Conservation (phyloP, 768 basidiomycete species). For the Pisolithus marmoratus region DNA sequence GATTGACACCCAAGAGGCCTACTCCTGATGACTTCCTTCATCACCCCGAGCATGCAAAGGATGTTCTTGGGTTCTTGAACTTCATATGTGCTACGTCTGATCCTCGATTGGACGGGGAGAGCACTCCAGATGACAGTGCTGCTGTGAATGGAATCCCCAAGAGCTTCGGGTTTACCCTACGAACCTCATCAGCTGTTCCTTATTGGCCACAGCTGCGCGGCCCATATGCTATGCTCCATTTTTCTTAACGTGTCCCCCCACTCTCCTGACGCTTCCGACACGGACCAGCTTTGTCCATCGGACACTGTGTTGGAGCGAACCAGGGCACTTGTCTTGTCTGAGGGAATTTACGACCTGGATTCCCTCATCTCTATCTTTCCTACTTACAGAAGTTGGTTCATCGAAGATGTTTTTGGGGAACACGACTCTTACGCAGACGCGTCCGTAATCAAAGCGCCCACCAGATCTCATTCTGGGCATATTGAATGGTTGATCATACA, state of each 20-base stretch:
- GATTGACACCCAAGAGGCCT: slow-evolving; percentile 49
- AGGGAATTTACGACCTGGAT: slow-evolving; percentile 77
- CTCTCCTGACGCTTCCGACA: slow-evolving; percentile 7
- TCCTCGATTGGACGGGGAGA: not conserved
- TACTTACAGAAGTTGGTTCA: slow-evolving; percentile 63
- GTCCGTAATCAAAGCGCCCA: slow-evolving; percentile 38
- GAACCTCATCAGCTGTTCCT: slow-evolving; percentile 45
- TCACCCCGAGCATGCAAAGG: slow-evolving; percentile 70
- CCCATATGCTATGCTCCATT: slow-evolving; percentile 73
- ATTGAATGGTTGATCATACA: slow-evolving; percentile 71
- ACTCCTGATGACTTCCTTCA: slow-evolving; percentile 34
- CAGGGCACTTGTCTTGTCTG: slow-evolving; percentile 59
- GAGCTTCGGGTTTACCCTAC: slow-evolving; percentile 21
- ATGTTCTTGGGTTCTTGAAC: slow-evolving; percentile 55
- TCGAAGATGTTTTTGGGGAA: slow-evolving; percentile 56
- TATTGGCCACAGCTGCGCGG: slow-evolving; percentile 76
- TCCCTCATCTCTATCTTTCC: slow-evolving; percentile 60
- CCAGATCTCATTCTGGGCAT: slow-evolving; percentile 29
- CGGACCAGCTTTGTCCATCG: slow-evolving; percentile 37
- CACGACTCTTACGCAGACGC: slow-evolving; percentile 42
- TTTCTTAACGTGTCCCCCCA: slow-evolving; percentile 45
- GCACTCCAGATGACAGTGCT: not conserved
- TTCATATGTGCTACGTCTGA: slow-evolving; percentile 40
- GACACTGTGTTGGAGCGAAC: slow-evolving; percentile 35
- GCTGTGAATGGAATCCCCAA: slow-evolving; percentile 1